These are phyloP conservation scores for Fusarium proliferatum DNA, from an alignment of 2,329 filamentous ascomycete species.

Conservation along the genomic window DNA sequence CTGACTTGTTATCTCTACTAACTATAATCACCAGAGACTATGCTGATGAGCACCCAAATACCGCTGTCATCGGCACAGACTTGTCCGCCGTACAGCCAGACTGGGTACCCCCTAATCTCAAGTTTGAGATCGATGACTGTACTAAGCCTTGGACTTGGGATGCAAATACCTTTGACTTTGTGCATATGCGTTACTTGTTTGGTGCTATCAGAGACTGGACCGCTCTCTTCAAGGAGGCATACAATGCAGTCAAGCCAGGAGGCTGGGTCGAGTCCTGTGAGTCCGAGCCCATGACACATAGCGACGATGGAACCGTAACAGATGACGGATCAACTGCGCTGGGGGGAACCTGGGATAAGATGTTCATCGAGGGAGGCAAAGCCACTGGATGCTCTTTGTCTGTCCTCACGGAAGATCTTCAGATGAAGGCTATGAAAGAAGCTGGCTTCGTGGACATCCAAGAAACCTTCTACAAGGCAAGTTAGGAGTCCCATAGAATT, in stretches of 20 bases:
- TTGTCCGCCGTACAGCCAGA: slow-evolving; percentile 15
- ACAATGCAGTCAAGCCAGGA: slow-evolving; percentile 5
- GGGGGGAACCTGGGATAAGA: slow-evolving; percentile 10
- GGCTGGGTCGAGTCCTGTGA: slow-evolving; percentile 20
- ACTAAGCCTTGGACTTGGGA: slow-evolving; percentile 13
- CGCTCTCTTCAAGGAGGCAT: slow-evolving; percentile 8
- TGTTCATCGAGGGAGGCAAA: slow-evolving; percentile 17
- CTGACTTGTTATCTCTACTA: rapidly evolving
- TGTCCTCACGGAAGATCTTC: slow-evolving; percentile 1
- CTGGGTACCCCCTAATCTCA: slow-evolving; percentile 14
- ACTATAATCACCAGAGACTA: slow-evolving; percentile 1
- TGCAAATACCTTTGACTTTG: slow-evolving; percentile 4
- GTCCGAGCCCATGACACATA: slow-evolving; percentile 4
- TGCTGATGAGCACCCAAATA: slow-evolving; percentile 12
- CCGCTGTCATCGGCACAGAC: slow-evolving; percentile 10
- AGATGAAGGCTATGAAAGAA: slow-evolving; percentile 14
- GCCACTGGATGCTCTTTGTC: neutral
- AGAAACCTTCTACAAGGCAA: slow-evolving; percentile 6
- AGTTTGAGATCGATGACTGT: slow-evolving; percentile 20
- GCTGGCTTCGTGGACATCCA: slow-evolving; percentile 19
- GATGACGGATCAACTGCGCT: neutral
- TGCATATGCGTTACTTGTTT: slow-evolving; percentile 22
- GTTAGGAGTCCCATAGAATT: neutral
- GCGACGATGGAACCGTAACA: slow-evolving; percentile 13
- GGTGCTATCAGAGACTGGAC: slow-evolving; percentile 11